Conservation (phyloP, 495 filamentous ascomycete species). For the Trichoderma erinaceum region DNA sequence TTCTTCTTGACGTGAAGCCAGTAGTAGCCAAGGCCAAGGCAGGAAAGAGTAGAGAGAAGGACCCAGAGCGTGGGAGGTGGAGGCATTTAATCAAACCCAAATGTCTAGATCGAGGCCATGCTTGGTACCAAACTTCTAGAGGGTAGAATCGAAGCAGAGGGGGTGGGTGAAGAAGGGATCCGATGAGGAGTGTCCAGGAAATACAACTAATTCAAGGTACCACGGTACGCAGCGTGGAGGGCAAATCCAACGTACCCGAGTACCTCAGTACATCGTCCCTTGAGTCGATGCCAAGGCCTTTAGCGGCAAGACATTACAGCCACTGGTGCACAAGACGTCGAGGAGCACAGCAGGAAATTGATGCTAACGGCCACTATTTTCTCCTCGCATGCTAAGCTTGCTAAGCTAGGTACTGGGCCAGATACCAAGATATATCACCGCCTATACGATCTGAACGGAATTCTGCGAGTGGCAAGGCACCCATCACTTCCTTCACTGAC, state of each 20-base stretch:
- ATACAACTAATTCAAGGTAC: not conserved
- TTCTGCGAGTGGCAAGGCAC: too few species aligned
- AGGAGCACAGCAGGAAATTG: too few species aligned
- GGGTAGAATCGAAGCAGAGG: not conserved
- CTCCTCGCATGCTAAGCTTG: too few species aligned
- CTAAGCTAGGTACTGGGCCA: too few species aligned
- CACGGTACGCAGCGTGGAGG: not conserved
- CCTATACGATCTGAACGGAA: too few species aligned
- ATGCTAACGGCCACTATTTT: too few species aligned
- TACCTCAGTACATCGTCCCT: not conserved
- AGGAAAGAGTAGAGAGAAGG: not conserved
- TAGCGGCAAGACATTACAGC: too few species aligned
- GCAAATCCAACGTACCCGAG: not conserved
- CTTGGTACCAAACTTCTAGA: not conserved
- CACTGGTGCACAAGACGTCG: too few species aligned
- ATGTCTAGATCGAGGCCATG: not conserved
- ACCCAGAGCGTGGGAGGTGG: constrained; percentile 6
- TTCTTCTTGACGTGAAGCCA: not conserved
- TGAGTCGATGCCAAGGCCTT: not conserved
- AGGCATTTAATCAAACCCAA: constrained; percentile 10
- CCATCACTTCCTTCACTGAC: too few species aligned
- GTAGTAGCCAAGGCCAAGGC: not conserved
- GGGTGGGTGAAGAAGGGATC: not conserved
- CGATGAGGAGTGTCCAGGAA: not conserved
- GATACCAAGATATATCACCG: too few species aligned